Percentiles rank a stretch among this genome's conserved stretches.
Evolutionary conservation across 805 yeast species (phyloP).

Genomic region (Monosporozyma servazzii): DNA sequence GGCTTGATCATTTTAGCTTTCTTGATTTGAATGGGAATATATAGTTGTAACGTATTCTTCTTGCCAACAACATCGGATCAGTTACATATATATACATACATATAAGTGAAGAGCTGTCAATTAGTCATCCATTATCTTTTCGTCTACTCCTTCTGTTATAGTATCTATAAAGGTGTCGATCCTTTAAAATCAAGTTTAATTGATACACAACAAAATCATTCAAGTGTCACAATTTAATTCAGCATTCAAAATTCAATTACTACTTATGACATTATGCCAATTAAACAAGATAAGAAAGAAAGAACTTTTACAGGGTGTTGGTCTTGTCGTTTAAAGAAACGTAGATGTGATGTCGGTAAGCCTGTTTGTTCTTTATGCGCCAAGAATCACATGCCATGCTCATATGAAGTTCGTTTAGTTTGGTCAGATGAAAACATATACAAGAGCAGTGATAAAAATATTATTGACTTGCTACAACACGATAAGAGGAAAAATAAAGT

Average conservation of each 20-base stretch:
- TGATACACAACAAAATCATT: neutral
- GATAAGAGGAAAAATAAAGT: neutral
- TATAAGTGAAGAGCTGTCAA: too few species aligned
- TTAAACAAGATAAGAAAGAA: conserved; percentile 3
- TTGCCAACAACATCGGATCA: neutral
- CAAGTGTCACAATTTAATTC: neutral
- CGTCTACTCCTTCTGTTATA: too few species aligned
- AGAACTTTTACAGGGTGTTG: conserved; percentile 30
- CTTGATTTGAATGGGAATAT: too few species aligned
- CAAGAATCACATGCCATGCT: conserved; percentile 19
- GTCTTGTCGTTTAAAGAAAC: conserved; percentile 28
- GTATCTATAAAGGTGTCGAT: too few species aligned
- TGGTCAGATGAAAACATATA: conserved; percentile 25
- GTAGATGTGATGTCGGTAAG: conserved; percentile 25
- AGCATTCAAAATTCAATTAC: too few species aligned
- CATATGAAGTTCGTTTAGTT: conserved; percentile 24
- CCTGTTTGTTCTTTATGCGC: conserved; percentile 25
- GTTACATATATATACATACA: too few species aligned
- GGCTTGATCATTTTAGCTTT: neutral
- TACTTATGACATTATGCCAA: too few species aligned
- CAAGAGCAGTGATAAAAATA: conserved; percentile 2
- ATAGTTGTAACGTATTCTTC: neutral
- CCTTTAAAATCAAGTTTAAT: too few species aligned
- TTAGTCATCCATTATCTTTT: too few species aligned
- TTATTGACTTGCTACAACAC: neutral